These are phyloP conservation scores for Globisporangium cederbergense DNA, from an alignment of 352 stramenopile genomes.

Conservation along the genomic window DNA sequence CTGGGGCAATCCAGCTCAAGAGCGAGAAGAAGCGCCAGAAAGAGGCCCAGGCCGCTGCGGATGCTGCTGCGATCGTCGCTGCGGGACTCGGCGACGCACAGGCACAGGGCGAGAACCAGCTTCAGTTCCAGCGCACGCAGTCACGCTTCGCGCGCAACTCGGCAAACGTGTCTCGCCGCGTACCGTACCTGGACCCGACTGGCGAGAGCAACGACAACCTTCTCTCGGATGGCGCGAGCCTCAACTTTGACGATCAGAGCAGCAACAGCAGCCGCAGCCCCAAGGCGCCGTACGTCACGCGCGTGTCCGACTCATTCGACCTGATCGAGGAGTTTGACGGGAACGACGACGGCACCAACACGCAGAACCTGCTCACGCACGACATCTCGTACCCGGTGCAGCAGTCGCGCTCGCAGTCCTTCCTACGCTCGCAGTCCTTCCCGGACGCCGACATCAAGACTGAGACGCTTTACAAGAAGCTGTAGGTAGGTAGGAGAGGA, in stretches of 20 bases:
- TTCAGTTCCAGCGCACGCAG: conserved; percentile 44
- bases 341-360: conserved; percentile 29
- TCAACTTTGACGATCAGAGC: conserved; percentile 24
- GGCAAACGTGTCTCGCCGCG: conserved; percentile 4
- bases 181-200: conserved; percentile 13
- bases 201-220: conserved; percentile 9
- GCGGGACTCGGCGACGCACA: conserved; percentile 23
- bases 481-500: conserved; percentile 22
- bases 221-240: conserved; percentile 13
- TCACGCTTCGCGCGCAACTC: conserved; percentile 45
- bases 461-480: conserved; percentile 46
- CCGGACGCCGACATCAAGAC: conserved; percentile 67
- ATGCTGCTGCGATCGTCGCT: conserved; percentile 20
- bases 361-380: conserved; percentile 34
- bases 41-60: conserved; percentile 23
- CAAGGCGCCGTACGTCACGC: conserved; percentile 20
- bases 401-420: conserved; percentile 62
- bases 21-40: conserved; percentile 74
- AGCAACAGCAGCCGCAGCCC: conserved; percentile 13
- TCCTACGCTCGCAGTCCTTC: conserved; percentile 70
- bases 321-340: conserved; percentile 48
- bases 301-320: conserved; percentile 48
- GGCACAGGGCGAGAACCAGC: conserved; percentile 22
- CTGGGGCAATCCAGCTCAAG: conserved; percentile 84
- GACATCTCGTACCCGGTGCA: conserved; percentile 48